Evolutionary conservation across 2,329 filamentous ascomycete species (phyloP).

Genomic region (Aureobasidium subglaciale): DNA sequence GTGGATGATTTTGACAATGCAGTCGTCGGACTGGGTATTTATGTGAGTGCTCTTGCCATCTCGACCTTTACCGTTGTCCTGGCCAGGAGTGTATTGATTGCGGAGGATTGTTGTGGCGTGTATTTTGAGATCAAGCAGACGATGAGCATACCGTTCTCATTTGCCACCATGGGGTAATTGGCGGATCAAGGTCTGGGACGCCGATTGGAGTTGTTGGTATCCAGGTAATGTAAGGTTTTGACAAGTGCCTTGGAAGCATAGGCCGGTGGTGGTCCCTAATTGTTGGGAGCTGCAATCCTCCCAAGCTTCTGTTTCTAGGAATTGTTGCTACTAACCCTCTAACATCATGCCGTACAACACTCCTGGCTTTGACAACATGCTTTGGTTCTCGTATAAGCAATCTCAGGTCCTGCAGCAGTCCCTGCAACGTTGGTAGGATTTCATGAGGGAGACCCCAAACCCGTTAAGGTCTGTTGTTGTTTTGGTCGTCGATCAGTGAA

Average conservation of each 20-base stretch:
- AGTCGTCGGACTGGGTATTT: neutral
- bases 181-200: neutral
- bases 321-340: too few species aligned
- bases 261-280: neutral
- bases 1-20: neutral
- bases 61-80: neutral
- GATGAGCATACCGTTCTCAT: slow-evolving; percentile 10
- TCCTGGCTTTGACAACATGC: neutral
- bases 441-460: neutral
- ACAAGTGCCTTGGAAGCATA: neutral
- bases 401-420: neutral
- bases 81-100: neutral
- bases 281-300: too few species aligned
- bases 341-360: too few species aligned
- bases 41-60: neutral
- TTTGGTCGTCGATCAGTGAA: neutral
- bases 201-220: neutral
- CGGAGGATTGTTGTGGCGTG: neutral
- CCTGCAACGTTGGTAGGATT: neutral
- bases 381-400: neutral
- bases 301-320: too few species aligned
- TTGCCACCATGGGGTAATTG: neutral
- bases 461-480: slow-evolving; percentile 6
- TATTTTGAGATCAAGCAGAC: neutral
- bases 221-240: neutral